Base-by-base conservation (phyloP, 768 basidiomycete species). In the Sporobolomyces pararoseus region DNA sequence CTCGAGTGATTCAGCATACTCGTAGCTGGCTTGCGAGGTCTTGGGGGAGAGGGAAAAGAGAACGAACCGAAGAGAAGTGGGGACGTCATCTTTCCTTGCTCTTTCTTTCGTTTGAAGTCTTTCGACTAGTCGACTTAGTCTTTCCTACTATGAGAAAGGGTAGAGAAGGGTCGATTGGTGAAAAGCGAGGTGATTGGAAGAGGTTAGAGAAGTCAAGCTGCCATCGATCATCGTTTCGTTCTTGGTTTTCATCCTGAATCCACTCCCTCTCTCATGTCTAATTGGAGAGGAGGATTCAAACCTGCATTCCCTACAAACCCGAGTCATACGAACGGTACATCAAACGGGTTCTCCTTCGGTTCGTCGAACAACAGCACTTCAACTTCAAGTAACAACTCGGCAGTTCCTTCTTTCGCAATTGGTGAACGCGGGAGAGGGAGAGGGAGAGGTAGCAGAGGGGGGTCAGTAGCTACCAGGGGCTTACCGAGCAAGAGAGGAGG, bases 1-100 rank as follows among this genome's bases (percentile, higher is more conserved):
- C 29, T 31, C 29, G 71, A 66, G 73, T 17, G 75, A 65, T 76
- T 64, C 49, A 44, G 69, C 42, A 53, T 14, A 23, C 3, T 23
- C 32, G n/a, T 23, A 34, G 21, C 3, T 19, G 49, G 31, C 25
- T 35, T 7, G 16, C 59, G 21, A 13, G 2, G 10, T n/a, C n/a
- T 29, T 31, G 46, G 19, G 58, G 44, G 62, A 5, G 13, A 29
- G 39, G 31, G 60, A 25, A 35, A 32, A n/a, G 14, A 54, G 55
- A 32, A 16, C 66, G 47, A 14, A 65, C 63, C 51, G 42, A 60
- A 65, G 39, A 70, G 7, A 21, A 70, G 50, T 42, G 58, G 63
- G 53, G 64, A 53, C 34, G 42, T 68, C 57, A 52, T 52, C 25
- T 21, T 12, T 35, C 39, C n/a, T n/a, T n/a, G n/a, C n/a, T n/a